These are phyloP conservation scores for Boletellus emodensis DNA, from an alignment of 768 basidiomycete genomes.

Conservation along the genomic window DNA sequence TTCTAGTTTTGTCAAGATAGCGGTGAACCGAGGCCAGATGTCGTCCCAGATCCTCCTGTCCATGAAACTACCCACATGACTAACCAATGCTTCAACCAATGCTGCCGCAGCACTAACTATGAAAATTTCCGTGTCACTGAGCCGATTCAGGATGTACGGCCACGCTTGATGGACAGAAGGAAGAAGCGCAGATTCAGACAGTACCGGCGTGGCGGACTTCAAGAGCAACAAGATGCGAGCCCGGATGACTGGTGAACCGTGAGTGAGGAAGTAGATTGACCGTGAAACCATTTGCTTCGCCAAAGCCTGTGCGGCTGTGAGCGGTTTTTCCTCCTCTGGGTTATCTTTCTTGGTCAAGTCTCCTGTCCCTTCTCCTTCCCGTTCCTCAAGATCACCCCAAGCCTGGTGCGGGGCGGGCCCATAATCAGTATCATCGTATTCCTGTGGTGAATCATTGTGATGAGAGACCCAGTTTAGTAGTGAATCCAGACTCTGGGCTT, in stretches of 20 bases:
- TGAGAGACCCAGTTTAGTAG: slow-evolving; percentile 67
- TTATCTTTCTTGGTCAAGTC: slow-evolving; percentile 15
- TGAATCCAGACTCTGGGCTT: slow-evolving; percentile 37
- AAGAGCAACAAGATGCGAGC: slow-evolving; percentile 78
- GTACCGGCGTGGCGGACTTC: slow-evolving; percentile 66
- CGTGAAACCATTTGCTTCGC: slow-evolving; percentile 84
- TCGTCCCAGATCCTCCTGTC: slow-evolving; percentile 82
- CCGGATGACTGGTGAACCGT: slow-evolving; percentile 81
- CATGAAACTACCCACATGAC: slow-evolving; percentile 82
- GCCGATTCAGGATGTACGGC: slow-evolving; percentile 89
- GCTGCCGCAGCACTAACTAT: slow-evolving; percentile 75
- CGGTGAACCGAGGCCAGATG: slow-evolving; percentile 81
- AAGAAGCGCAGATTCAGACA: slow-evolving; percentile 69
- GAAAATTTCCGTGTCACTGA: slow-evolving; percentile 68
- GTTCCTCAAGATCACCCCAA: slow-evolving; percentile 43
- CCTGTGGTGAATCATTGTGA: slow-evolving; percentile 34
- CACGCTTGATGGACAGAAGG: slow-evolving; percentile 86
- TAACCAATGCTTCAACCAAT: slow-evolving; percentile 68
- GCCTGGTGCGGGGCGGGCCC: slow-evolving; percentile 56
- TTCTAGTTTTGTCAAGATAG: slow-evolving; percentile 57
- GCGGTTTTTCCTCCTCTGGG: slow-evolving; percentile 36
- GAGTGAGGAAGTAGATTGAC: slow-evolving; percentile 87
- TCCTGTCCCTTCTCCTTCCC: slow-evolving; percentile 23
- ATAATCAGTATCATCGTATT: slow-evolving; percentile 46
- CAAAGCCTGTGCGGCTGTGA: slow-evolving; percentile 69